Conservation (phyloP, 352 stramenopile species). For the Phytophthora pinifolia region DNA sequence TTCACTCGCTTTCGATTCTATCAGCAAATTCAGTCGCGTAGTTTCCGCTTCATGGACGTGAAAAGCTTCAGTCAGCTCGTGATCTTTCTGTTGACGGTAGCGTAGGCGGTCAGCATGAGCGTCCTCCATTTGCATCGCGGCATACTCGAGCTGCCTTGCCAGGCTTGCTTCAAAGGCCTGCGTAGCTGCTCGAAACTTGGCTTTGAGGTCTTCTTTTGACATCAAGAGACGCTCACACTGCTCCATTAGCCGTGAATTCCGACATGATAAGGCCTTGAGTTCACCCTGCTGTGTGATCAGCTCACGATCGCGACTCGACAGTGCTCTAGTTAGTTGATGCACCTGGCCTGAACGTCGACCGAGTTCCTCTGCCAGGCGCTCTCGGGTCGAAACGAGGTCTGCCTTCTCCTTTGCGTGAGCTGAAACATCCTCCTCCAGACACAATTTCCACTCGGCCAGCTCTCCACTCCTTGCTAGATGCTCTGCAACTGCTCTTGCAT, state of each 20-base stretch:
- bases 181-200: background rate
- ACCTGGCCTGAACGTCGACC: conserved; percentile 2
- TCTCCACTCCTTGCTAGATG: conserved; percentile 13
- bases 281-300: conserved; percentile 1
- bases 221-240: conserved; percentile 8
- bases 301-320: conserved; percentile 10
- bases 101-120: conserved; percentile 7
- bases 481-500: conserved; percentile 11
- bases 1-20: conserved; percentile 37
- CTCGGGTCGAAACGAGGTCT: background rate
- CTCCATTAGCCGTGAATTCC: conserved; percentile 8
- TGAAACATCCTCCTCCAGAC: conserved; percentile 19
- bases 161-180: conserved; percentile 7
- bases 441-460: conserved; percentile 9
- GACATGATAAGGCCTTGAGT: background rate
- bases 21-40: conserved; percentile 37
- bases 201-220: conserved; percentile 5
- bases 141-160: conserved; percentile 12
- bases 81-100: conserved; percentile 10
- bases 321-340: conserved; percentile 1
- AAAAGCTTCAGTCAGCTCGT: conserved; percentile 10
- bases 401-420: conserved; percentile 8
- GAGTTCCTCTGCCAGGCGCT: conserved; percentile 10
- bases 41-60: conserved; percentile 9
- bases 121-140: conserved; percentile 24